Evolutionary conservation across 148 eudicot genomes (phyloP).

Genomic region (Chenopodium quinoa): DNA sequence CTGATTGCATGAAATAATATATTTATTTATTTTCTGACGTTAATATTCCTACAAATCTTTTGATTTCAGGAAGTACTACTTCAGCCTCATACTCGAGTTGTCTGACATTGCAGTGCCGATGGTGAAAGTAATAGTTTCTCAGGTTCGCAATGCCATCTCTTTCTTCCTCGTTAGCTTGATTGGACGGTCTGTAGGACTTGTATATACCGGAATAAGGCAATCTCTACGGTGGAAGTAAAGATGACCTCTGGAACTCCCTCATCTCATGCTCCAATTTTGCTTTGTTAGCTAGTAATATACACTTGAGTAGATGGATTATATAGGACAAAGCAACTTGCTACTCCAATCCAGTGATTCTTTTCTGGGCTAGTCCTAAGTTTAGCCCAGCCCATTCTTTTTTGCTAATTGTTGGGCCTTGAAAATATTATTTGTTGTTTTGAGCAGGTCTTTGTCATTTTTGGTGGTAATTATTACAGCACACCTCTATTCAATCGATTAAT

Average conservation of each 20-base stretch:
- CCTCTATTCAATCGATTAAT: not conserved
- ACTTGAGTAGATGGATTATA: not conserved
- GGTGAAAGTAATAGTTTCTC: conserved; percentile 55
- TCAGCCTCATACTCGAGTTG: conserved; percentile 82
- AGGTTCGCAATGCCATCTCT: conserved; percentile 84
- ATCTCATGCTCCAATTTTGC: conserved; percentile 6
- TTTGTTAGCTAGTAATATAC: not conserved
- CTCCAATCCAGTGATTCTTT: conserved; percentile 19
- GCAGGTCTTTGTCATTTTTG: not conserved
- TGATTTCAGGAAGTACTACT: conserved; percentile 86
- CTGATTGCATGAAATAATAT: not conserved
- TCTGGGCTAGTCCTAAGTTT: conserved; percentile 18
- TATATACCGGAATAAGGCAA: conserved; percentile 86
- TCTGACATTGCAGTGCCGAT: conserved; percentile 77
- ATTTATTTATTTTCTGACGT: not conserved
- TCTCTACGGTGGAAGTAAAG: conserved; percentile 66
- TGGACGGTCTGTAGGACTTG: conserved; percentile 93
- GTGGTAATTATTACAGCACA: not conserved
- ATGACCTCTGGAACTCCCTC: not conserved
- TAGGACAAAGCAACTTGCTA: not conserved
- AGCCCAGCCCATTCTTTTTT: not conserved
- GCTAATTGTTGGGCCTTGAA: not conserved
- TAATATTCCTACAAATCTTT: not conserved
- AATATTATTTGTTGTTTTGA: conserved; percentile 4
- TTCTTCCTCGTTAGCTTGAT: conserved; percentile 87